A percentile compares a stretch with the other conserved stretches of the same genome.
These are phyloP conservation scores for Ophiostoma ulmi DNA, from an alignment of 2,329 filamentous ascomycete species.

Conservation along the genomic window DNA sequence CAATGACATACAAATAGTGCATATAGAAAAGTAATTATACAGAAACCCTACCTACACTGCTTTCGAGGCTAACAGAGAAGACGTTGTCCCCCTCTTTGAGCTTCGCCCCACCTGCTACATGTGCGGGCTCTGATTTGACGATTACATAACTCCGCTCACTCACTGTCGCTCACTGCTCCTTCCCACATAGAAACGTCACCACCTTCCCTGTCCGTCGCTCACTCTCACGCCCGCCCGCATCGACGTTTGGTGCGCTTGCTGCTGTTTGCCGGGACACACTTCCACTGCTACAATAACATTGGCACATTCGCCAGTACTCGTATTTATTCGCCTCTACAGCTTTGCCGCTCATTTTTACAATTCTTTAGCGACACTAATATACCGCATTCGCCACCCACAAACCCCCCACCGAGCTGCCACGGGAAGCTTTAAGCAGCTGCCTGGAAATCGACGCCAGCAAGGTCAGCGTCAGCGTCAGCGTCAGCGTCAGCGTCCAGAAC, in stretches of 20 bases:
- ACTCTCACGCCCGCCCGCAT: background rate
- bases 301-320: background rate
- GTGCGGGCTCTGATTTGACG: constrained; percentile 1
- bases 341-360: background rate
- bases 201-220: constrained; percentile 1
- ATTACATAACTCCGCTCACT: background rate
- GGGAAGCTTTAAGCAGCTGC: constrained; percentile 1
- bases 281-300: background rate
- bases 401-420: background rate
- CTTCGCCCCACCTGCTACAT: background rate
- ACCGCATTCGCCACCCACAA: background rate
- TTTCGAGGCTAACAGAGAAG: background rate
- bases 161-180: background rate
- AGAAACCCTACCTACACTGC: background rate
- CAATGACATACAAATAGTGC: background rate
- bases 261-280: background rate
- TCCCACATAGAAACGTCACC: background rate
- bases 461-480: background rate
- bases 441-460: constrained; percentile 7
- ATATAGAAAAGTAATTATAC: background rate
- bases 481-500: too few relatives aligned
- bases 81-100: background rate
- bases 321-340: background rate
- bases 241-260: background rate
- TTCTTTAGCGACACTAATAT: background rate